phyloP scores from a whole-genome alignment of 805 yeast species.

The Lipomyces lipofer region DNA sequence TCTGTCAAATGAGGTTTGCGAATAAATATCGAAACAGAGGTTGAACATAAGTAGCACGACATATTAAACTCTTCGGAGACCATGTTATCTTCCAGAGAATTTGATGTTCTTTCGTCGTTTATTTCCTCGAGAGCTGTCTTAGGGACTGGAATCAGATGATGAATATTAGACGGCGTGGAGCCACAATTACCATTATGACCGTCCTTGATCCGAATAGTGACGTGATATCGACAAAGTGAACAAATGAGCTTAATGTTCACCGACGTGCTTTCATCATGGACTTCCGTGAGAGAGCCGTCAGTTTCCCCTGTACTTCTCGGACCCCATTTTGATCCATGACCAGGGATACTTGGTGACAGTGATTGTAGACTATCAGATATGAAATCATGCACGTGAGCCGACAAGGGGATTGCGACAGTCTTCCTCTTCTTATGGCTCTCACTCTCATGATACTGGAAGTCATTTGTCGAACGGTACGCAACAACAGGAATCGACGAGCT shows the following conservation, averaged over 20 bases:
- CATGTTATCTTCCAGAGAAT: not conserved
- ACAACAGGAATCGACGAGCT: not conserved
- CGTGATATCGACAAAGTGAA: slow-evolving; percentile 23
- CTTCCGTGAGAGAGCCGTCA: too few relatives aligned
- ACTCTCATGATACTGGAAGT: not conserved
- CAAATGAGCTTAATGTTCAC: slow-evolving; percentile 17
- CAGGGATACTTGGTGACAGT: too few relatives aligned
- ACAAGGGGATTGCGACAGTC: slow-evolving; percentile 11
- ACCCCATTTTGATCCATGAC: too few relatives aligned
- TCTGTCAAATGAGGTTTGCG: slow-evolving; percentile 43
- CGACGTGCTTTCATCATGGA: too few relatives aligned
- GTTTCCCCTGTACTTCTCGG: not conserved
- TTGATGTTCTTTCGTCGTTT: not conserved
- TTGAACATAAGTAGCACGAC: slow-evolving; percentile 17
- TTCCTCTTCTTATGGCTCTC: not conserved
- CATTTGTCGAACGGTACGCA: slow-evolving; percentile 5
- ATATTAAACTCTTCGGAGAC: slow-evolving; percentile 10
- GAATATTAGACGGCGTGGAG: slow-evolving; percentile 10
- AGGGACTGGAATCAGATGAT: slow-evolving; percentile 20
- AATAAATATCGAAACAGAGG: slow-evolving; percentile 1
- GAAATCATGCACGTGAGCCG: slow-evolving; percentile 21
- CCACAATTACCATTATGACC: slow-evolving; percentile 5
- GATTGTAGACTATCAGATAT: slow-evolving; percentile 8
- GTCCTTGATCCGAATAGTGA: slow-evolving; percentile 5
- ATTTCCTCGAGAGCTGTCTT: not conserved